phyloP scores from a whole-genome alignment of 345 rosid species.

The Xanthoceras sorbifolium region DNA sequence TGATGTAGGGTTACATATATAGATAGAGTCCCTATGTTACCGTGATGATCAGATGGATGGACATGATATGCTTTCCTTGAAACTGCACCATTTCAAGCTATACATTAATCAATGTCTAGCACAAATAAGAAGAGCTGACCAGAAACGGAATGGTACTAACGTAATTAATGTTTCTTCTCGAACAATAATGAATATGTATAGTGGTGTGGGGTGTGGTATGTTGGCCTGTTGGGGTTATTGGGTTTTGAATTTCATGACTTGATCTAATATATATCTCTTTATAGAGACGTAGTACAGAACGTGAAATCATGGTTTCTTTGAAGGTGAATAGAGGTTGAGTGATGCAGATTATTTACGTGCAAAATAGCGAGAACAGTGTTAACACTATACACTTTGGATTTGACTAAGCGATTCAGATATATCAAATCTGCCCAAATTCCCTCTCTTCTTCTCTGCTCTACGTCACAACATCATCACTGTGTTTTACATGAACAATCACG shows the following conservation, averaged over 20 bases:
- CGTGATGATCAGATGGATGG: background rate
- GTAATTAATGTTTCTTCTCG: background rate
- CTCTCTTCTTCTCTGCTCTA: background rate
- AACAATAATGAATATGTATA: background rate
- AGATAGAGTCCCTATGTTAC: too few relatives aligned
- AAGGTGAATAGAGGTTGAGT: slow-evolving; percentile 15
- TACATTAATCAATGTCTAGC: background rate
- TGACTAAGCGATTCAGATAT: slow-evolving; percentile 29
- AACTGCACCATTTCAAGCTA: background rate
- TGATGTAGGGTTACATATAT: background rate
- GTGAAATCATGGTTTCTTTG: background rate
- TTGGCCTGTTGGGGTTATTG: too few relatives aligned
- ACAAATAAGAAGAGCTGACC: slow-evolving; percentile 6
- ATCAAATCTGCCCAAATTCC: slow-evolving; percentile 16
- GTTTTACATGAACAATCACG: slow-evolving; percentile 27
- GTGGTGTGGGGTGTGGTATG: background rate
- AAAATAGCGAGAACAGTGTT: slow-evolving; percentile 27
- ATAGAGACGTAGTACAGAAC: background rate
- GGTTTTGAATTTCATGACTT: background rate
- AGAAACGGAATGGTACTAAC: background rate
- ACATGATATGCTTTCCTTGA: background rate
- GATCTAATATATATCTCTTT: background rate
- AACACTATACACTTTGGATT: slow-evolving; percentile 23
- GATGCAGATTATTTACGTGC: slow-evolving; percentile 34
- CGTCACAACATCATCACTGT: background rate